Conservation (phyloP, 2,329 filamentous ascomycete genomes). For the Arthrobotrys entomopaga region DNA sequence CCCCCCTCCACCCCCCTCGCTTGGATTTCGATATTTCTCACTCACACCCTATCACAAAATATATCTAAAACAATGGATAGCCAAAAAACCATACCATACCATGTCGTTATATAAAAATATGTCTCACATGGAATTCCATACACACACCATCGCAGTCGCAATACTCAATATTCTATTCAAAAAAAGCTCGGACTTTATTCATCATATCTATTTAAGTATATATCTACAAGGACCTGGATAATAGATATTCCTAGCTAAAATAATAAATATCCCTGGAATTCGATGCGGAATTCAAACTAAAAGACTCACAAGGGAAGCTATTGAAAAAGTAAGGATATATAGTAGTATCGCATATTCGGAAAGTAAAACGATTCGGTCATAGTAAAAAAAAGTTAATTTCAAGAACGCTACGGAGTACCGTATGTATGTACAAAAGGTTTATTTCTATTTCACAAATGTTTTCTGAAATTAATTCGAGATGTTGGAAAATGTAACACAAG, state of each 20-base stretch:
- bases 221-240: neutral
- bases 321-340: neutral
- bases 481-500: neutral
- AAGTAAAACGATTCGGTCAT: slow-evolving; percentile 16
- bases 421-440: too few relatives aligned
- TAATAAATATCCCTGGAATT: slow-evolving; percentile 4
- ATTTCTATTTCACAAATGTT: neutral
- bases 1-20: neutral
- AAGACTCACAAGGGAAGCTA: neutral
- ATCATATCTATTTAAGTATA: neutral
- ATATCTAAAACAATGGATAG: slow-evolving; percentile 1
- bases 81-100: neutral
- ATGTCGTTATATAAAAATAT: slow-evolving; percentile 9
- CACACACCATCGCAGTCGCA: neutral
- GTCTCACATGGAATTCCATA: slow-evolving; percentile 1
- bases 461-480: neutral
- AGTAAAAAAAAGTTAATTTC: neutral
- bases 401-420: neutral
- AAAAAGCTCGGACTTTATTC: too few relatives aligned
- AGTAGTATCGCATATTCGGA: slow-evolving; percentile 23
- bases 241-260: neutral
- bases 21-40: slow-evolving; percentile 5
- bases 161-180: too few relatives aligned
- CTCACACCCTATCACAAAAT: neutral
- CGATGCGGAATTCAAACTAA: too few relatives aligned